phyloP scores from a whole-genome alignment of 2,329 filamentous ascomycete species.

The Cytospora mali region DNA sequence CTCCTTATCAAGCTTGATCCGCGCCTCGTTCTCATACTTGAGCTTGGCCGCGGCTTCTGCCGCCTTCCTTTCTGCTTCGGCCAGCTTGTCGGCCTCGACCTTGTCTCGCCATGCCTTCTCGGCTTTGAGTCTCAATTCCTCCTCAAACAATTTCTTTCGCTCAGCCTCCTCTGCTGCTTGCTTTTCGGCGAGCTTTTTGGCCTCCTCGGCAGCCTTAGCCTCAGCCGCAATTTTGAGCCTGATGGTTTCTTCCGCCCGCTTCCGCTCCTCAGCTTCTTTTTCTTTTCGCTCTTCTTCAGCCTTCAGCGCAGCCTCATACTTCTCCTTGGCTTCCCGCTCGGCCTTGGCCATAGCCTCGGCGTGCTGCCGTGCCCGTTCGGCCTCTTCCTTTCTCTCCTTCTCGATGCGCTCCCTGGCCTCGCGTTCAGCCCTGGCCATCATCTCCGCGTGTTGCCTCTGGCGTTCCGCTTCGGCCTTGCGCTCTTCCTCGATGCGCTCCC shows the following conservation, averaged over 20 bases:
- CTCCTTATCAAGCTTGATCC: constrained; percentile 48
- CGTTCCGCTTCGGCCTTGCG: constrained; percentile 42
- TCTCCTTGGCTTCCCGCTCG: constrained; percentile 46
- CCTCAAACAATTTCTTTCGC: constrained; percentile 50
- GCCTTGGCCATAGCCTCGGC: constrained; percentile 48
- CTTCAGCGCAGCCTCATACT: constrained; percentile 43
- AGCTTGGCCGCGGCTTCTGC: constrained; percentile 41
- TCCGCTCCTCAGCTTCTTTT: constrained; percentile 44
- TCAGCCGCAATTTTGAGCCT: constrained; percentile 51
- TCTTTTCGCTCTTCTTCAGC: constrained; percentile 42
- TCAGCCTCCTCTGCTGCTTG: constrained; percentile 41
- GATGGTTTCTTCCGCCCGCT: constrained; percentile 51
- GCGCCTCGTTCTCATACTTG: constrained; percentile 33
- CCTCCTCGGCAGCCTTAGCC: constrained; percentile 48
- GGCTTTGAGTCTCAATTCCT: constrained; percentile 37
- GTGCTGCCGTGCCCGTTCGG: constrained; percentile 46
- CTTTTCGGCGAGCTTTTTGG: constrained; percentile 42
- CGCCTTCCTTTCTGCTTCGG: constrained; percentile 42
- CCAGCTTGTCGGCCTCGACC: constrained; percentile 39
- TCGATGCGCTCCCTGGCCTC: constrained; percentile 40
- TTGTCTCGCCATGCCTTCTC: constrained; percentile 30
- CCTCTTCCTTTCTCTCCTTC: constrained; percentile 43
- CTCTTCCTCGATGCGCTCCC: constrained; percentile 44
- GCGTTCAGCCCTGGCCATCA: constrained; percentile 39
- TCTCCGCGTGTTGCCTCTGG: constrained; percentile 38